These are phyloP conservation scores for Aspergillus cavernicola DNA, from an alignment of 495 filamentous ascomycete genomes.

Conservation along the genomic window DNA sequence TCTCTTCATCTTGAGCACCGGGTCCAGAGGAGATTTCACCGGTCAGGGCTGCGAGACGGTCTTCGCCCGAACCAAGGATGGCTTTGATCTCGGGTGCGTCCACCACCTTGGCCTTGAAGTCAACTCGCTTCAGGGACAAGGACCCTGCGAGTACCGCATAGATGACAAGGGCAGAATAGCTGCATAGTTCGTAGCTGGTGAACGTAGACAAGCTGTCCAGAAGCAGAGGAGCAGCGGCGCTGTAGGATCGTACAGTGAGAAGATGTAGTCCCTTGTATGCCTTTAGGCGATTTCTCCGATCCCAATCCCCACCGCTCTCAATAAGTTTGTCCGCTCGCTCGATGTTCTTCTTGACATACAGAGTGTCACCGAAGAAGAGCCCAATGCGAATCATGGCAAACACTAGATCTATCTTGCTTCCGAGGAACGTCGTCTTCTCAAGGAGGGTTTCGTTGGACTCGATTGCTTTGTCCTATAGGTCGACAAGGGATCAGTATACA, in stretches of 20 bases:
- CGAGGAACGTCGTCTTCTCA: constrained; percentile 89
- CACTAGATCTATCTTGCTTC: constrained; percentile 94
- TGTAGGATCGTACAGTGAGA: constrained; percentile 86
- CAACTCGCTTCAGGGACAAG: constrained; percentile 88
- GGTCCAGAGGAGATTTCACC: constrained; percentile 76
- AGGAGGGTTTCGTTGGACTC: constrained; percentile 86
- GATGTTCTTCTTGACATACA: constrained; percentile 87
- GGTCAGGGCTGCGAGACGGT: constrained; percentile 71
- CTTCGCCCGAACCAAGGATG: constrained; percentile 84
- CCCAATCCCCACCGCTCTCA: constrained; percentile 96
- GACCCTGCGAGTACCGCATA: constrained; percentile 95
- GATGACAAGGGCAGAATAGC: constrained; percentile 87
- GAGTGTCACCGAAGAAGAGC: constrained; percentile 89
- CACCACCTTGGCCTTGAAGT: constrained; percentile 98
- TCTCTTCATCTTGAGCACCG: constrained; percentile 73
- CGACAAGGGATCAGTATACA: constrained; percentile 17
- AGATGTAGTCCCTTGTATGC: constrained; percentile 95
- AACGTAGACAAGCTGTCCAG: constrained; percentile 98
- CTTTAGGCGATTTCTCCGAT: constrained; percentile 94
- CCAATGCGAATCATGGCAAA: constrained; percentile 93
- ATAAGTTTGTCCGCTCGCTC: constrained; percentile 87
- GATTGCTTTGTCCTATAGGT: constrained; percentile 82
- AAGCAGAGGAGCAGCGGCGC: constrained; percentile 82
- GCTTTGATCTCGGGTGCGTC: constrained; percentile 98
- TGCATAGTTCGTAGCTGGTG: constrained; percentile 96